Conservation (phyloP, 495 filamentous ascomycete species). For the Diplogelasinospora grovesii region DNA sequence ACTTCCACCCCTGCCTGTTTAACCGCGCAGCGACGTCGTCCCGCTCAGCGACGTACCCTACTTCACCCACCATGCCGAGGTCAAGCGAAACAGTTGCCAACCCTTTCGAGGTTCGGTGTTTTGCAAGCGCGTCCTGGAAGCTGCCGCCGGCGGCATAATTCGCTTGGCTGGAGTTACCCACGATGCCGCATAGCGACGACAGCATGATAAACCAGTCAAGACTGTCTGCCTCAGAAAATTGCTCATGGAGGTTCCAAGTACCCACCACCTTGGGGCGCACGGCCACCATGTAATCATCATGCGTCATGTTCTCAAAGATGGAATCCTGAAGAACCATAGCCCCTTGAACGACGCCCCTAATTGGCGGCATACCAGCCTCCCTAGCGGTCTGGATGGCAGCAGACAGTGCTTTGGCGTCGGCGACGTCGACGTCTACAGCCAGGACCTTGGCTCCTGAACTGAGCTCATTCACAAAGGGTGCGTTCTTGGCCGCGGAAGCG, state of each 20-base stretch:
- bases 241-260: constrained; percentile 27
- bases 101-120: constrained; percentile 26
- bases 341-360: constrained; percentile 44
- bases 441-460: background rate
- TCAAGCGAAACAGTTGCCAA: constrained; percentile 39
- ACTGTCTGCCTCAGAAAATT: constrained; percentile 7
- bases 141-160: constrained; percentile 55
- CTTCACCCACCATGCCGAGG: constrained; percentile 35
- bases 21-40: no score
- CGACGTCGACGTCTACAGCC: constrained; percentile 32
- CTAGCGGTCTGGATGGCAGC: background rate
- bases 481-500: no score
- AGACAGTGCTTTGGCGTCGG: constrained; percentile 3
- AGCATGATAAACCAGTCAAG: constrained; percentile 58
- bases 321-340: constrained; percentile 28
- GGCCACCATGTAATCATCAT: constrained; percentile 27
- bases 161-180: constrained; percentile 44
- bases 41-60: constrained; percentile 24
- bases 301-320: constrained; percentile 36
- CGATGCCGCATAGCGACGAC: constrained; percentile 46
- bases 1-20: no score
- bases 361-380: constrained; percentile 30
- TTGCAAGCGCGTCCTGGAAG: constrained; percentile 46
- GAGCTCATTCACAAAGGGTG: no score
- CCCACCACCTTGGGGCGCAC: constrained; percentile 43